Base-by-base conservation (phyloP, 1,139 yeast genomes). In the Meyerozyma carpophila region DNA sequence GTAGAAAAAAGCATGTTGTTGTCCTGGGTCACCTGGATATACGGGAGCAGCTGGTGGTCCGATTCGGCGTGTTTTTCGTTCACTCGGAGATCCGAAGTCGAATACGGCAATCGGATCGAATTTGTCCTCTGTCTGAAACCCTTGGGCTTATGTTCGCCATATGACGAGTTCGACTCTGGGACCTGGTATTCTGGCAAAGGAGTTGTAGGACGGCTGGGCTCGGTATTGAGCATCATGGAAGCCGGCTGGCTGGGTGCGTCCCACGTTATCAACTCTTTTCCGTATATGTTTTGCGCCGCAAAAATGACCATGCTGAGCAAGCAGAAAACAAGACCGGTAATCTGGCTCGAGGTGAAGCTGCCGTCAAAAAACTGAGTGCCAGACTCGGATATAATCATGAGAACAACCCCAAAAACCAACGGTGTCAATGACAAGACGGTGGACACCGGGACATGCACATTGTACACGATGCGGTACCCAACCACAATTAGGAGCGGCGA, bases 251-350 rank as follows among this genome's bases (percentile, higher is more conserved):
- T 25, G 18, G 48, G 41, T 0, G 50, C 43, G 37, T 61, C 65
- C 70, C 72, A 66, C 1, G 72, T 70, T 41, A 70, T 61, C 38
- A 70, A 53, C 47, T 63, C 68, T 45, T 70, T 69, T n/a, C 73
- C 73, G 47, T 70, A 69, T 8, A 70, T 68, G 46, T 68, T 69
- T 45, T 69, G 74, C 7, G 66, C 64, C 2, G 73, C 73, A 58
- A 69, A 68, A 8, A 68, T 59, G 4, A 68, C 41, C 8, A 70
- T 58, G 45, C 71, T 63, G 29, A 62, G 41, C 8, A 64, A 45
- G 45, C 73, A 65, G 44, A 54, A 66, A 2, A 53, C 32, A 20
- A 68, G 44, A 4, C 75, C 75, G 42, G 60, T 57, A 14, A 65
- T 32, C 41, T 65, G 65, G 14, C 45, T 47, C 13, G 46, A 43